Evolutionary conservation across 306 rosid species (phyloP).

Genomic region (Echinosophora koreensis): DNA sequence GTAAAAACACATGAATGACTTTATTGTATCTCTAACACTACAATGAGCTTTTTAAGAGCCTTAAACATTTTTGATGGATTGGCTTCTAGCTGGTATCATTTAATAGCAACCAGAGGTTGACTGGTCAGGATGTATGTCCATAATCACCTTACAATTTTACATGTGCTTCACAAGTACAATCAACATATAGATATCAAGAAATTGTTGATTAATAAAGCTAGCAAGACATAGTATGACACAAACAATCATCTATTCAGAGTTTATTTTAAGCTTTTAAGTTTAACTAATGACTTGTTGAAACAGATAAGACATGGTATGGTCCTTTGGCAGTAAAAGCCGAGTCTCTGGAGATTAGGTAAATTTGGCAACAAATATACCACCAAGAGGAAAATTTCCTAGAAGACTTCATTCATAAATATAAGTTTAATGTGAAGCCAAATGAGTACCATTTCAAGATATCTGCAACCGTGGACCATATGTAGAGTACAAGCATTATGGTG

Average conservation of each 20-base stretch:
- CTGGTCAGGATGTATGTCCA: background rate
- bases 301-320: background rate
- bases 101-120: background rate
- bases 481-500: constrained; percentile 62
- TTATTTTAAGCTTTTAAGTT: too few relatives aligned
- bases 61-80: background rate
- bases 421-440: background rate
- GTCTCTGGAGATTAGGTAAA: background rate
- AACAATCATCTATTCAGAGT: background rate
- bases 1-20: too few relatives aligned
- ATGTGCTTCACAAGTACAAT: background rate
- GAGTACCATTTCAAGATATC: constrained; percentile 63
- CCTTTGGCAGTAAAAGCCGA: background rate
- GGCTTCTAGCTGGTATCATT: background rate
- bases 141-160: background rate
- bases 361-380: background rate
- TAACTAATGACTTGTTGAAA: background rate
- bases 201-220: background rate
- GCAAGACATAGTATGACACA: background rate
- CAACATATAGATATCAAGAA: background rate
- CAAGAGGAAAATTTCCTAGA: background rate
- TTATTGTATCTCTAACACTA: too few relatives aligned
- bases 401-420: background rate
- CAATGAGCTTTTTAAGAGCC: background rate
- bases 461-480: constrained; percentile 64